Evolutionary conservation across 768 basidiomycete genomes (phyloP).

Genomic region (Sporobolomyces roseus): DNA sequence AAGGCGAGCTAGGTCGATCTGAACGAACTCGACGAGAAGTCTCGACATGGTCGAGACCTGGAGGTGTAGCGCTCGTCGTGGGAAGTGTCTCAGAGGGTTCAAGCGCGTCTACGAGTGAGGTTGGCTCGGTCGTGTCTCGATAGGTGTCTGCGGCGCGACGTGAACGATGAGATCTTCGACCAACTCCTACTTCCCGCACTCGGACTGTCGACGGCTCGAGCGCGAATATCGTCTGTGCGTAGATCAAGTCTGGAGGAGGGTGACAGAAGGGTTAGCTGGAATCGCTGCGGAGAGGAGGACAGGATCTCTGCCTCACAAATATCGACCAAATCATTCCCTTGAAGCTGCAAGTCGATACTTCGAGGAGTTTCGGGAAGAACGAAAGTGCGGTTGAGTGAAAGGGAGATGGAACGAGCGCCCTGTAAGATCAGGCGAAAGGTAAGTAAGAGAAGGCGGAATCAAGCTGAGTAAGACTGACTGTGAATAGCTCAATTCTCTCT

Average conservation of each 20-base stretch:
- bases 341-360: conserved; percentile 78
- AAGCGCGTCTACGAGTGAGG: background rate
- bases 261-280: too few species aligned
- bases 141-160: background rate
- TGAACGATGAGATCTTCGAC: conserved; percentile 61
- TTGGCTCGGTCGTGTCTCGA: background rate
- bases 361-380: conserved; percentile 86
- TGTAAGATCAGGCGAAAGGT: too few species aligned
- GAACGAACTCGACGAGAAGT: background rate
- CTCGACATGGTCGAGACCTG: background rate
- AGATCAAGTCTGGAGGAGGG: conserved; percentile 56
- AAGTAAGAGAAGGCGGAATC: background rate
- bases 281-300: too few species aligned
- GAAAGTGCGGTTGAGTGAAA: conserved; percentile 85
- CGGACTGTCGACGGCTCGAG: conserved; percentile 87
- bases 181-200: conserved; percentile 88
- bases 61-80: too few species aligned
- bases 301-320: too few species aligned
- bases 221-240: conserved; percentile 86
- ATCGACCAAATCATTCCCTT: conserved; percentile 88
- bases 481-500: conserved; percentile 89
- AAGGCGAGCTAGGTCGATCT: too few species aligned
- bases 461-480: conserved; percentile 65
- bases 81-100: too few species aligned
- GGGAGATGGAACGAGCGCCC: conserved; percentile 58